Conservation (phyloP, 306 rosid species). For the Trichosanthes truncata region DNA sequence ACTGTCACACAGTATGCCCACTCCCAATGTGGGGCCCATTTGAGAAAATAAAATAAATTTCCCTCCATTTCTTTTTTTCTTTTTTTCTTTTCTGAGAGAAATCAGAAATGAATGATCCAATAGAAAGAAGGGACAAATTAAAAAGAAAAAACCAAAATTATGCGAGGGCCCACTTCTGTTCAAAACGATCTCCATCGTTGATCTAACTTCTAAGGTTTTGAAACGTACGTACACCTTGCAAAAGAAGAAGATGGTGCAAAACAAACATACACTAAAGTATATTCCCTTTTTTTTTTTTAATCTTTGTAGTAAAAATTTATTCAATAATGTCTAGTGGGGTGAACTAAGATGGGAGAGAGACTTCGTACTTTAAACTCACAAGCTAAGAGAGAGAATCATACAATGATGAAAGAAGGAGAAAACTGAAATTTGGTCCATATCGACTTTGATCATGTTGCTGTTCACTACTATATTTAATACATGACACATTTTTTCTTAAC, state of each 20-base stretch:
- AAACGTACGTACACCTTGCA: background rate
- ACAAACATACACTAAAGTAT: background rate
- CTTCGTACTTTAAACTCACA: too few relatives aligned
- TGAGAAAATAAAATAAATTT: background rate
- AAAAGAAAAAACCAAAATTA: background rate
- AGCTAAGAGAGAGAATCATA: too few relatives aligned
- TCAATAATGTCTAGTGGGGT: too few relatives aligned
- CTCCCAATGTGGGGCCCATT: conserved; percentile 18
- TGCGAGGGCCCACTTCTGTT: background rate
- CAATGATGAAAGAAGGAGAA: too few relatives aligned
- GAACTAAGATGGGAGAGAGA: too few relatives aligned
- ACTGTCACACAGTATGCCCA: background rate
- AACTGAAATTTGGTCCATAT: too few relatives aligned
- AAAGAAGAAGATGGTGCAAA: background rate
- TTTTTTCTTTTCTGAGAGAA: background rate
- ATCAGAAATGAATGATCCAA: background rate
- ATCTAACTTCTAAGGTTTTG: background rate
- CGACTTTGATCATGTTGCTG: too few relatives aligned
- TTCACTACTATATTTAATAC: too few relatives aligned
- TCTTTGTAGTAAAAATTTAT: too few relatives aligned
- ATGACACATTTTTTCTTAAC: too few relatives aligned
- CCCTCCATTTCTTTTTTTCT: background rate
- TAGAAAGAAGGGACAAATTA: background rate
- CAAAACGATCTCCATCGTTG: background rate
- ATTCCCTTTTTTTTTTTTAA: too few relatives aligned